Conservation (phyloP, 139 green algal species). For the Cymbomonas tetramitiformis region DNA sequence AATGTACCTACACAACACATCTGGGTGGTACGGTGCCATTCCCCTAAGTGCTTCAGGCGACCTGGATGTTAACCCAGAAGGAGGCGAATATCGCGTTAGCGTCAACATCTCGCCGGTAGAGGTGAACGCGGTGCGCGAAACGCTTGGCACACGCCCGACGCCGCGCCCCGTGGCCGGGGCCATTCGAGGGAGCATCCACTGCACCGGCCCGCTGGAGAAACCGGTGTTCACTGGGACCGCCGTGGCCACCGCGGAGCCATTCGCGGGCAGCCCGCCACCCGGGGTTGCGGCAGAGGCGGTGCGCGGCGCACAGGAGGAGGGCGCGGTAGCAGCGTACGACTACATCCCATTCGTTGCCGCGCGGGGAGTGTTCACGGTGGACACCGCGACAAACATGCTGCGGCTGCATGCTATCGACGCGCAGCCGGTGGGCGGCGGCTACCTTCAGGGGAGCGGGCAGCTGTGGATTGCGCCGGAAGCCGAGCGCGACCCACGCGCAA, state of each 20-base stretch:
- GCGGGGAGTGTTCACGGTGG: slow-evolving; percentile 63
- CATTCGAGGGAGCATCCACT: slow-evolving; percentile 65
- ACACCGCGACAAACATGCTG: slow-evolving; percentile 43
- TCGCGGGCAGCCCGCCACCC: not conserved
- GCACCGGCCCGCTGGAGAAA: slow-evolving; percentile 71
- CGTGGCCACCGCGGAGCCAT: not conserved
- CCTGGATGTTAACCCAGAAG: slow-evolving; percentile 69
- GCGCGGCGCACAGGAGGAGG: slow-evolving; percentile 19
- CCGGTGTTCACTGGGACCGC: slow-evolving; percentile 57
- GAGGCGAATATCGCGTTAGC: slow-evolving; percentile 65
- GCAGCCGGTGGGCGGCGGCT: slow-evolving; percentile 56
- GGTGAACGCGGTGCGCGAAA: slow-evolving; percentile 43
- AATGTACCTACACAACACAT: slow-evolving; percentile 77
- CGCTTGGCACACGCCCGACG: slow-evolving; percentile 55
- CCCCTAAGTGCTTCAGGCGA: slow-evolving; percentile 58
- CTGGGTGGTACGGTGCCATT: slow-evolving; percentile 58
- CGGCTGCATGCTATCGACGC: slow-evolving; percentile 27
- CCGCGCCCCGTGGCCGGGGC: slow-evolving; percentile 57
- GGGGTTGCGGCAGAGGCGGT: slow-evolving; percentile 25
- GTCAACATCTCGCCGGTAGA: slow-evolving; percentile 34
- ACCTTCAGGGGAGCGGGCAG: slow-evolving; percentile 47
- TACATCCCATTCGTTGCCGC: slow-evolving; percentile 37
- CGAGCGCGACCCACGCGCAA: slow-evolving; percentile 60
- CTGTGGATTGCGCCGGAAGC: slow-evolving; percentile 62
- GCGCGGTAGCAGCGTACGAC: slow-evolving; percentile 73